Percentiles rank a stretch among this genome's conserved stretches.
These are phyloP conservation scores for Allium fistulosum DNA, from an alignment of 106 monocot genomes.

Conservation along the genomic window DNA sequence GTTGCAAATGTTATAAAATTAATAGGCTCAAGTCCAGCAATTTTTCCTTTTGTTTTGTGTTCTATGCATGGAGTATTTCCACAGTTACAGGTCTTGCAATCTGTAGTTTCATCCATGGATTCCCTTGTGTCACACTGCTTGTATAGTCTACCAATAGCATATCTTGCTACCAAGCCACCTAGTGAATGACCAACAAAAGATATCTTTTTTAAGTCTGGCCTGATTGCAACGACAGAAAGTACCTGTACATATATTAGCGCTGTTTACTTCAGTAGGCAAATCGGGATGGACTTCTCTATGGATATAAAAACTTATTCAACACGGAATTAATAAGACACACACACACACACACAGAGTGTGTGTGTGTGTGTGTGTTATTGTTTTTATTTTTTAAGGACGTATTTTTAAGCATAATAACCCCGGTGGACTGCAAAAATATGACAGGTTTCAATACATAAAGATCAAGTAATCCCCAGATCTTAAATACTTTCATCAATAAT, in stretches of 20 bases:
- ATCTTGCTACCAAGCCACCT: conserved; percentile 88
- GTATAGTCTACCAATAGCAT: conserved; percentile 67
- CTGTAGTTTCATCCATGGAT: conserved; percentile 11
- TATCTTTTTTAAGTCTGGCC: conserved; percentile 58
- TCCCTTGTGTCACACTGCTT: conserved; percentile 1
- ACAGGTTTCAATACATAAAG: too few relatives aligned
- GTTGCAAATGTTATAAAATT: conserved; percentile 96
- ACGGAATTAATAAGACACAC: too few relatives aligned
- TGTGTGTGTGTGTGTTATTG: too few relatives aligned
- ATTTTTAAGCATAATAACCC: too few relatives aligned
- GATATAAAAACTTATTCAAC: too few relatives aligned
- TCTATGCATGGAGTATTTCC: conserved; percentile 2
- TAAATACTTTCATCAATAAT: too few relatives aligned
- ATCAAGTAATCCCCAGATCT: too few relatives aligned
- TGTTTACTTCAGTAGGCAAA: too few relatives aligned
- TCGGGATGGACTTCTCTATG: too few relatives aligned
- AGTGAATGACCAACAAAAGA: conserved; percentile 85
- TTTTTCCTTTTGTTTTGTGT: conserved; percentile 33
- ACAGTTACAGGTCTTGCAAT: conserved; percentile 7
- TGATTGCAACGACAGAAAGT: conserved; percentile 35
- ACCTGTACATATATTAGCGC: conserved; percentile 26
- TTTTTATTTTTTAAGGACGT: too few relatives aligned
- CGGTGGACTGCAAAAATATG: too few relatives aligned
- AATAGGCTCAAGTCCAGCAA: conserved; percentile 84
- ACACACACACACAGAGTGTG: too few relatives aligned